phyloP scores from a whole-genome alignment of 2,329 filamentous ascomycete genomes.

The Aspergillus caelatus region DNA sequence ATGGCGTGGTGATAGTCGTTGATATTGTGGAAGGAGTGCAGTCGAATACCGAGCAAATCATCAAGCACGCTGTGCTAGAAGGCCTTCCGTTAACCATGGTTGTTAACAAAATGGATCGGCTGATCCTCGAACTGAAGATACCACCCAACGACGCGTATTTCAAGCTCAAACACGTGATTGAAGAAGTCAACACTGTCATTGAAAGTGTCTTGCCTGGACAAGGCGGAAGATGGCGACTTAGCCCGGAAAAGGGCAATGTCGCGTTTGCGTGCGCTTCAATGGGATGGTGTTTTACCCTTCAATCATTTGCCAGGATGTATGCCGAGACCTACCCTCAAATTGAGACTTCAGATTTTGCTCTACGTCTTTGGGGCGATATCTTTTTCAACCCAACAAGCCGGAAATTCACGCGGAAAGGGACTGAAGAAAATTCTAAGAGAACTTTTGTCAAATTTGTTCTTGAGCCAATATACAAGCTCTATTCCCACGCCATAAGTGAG shows the following conservation, averaged over 20 bases:
- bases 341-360: slow-evolving; percentile 79
- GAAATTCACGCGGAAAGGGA: slow-evolving; percentile 84
- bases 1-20: slow-evolving; percentile 90
- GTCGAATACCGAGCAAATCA: slow-evolving; percentile 94
- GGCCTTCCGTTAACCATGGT: slow-evolving; percentile 86
- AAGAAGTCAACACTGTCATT: slow-evolving; percentile 96
- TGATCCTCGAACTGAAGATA: slow-evolving; percentile 91
- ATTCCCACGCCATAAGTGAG: slow-evolving; percentile 90
- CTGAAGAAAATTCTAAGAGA: slow-evolving; percentile 78
- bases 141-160: slow-evolving; percentile 97
- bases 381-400: slow-evolving; percentile 92
- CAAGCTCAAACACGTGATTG: slow-evolving; percentile 97
- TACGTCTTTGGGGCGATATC: slow-evolving; percentile 90
- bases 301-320: slow-evolving; percentile 96
- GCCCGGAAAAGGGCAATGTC: slow-evolving; percentile 97
- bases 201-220: slow-evolving; percentile 81
- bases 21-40: slow-evolving; percentile 99
- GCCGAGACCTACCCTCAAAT: slow-evolving; percentile 82
- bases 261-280: slow-evolving; percentile 91
- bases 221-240: slow-evolving; percentile 78
- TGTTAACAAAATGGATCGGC: slow-evolving; percentile 95
- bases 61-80: slow-evolving; percentile 91
- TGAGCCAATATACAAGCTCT: slow-evolving; percentile 97
- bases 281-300: slow-evolving; percentile 95
- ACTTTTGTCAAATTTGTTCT: slow-evolving; percentile 94